Percentiles rank a stretch among this genome's conserved stretches.
Evolutionary conservation across 148 eudicot species (phyloP).

Genomic region (Arbutus unedo): DNA sequence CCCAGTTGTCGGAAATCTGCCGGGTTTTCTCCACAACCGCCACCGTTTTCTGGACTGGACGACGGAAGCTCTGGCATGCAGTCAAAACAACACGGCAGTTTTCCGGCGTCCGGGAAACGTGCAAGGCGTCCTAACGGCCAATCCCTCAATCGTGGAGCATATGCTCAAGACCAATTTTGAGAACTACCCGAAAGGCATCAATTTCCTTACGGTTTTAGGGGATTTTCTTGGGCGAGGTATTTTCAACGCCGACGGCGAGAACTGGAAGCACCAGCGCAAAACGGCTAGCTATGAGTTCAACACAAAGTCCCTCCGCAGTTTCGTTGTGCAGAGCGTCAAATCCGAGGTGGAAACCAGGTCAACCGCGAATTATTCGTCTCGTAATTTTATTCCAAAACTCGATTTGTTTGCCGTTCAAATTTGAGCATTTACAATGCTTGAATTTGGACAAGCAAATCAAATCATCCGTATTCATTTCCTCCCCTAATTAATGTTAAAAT

Average conservation of each 20-base stretch:
- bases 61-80: constrained; percentile 36
- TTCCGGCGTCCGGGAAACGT: constrained; percentile 55
- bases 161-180: constrained; percentile 58
- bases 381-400: too few relatives aligned
- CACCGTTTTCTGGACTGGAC: constrained; percentile 76
- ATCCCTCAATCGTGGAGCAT: constrained; percentile 59
- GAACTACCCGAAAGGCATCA: constrained; percentile 64
- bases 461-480: too few relatives aligned
- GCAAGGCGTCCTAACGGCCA: constrained; percentile 58
- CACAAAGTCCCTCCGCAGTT: constrained; percentile 49
- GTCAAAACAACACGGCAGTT: constrained; percentile 49
- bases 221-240: constrained; percentile 74
- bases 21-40: constrained; percentile 50
- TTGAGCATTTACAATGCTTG: too few relatives aligned
- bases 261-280: constrained; percentile 67
- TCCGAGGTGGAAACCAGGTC: constrained; percentile 35
- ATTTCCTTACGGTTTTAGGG: constrained; percentile 30
- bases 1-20: constrained; percentile 60
- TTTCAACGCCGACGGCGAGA: constrained; percentile 56
- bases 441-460: too few relatives aligned
- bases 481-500: too few relatives aligned
- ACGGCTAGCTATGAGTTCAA: constrained; percentile 72
- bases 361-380: too few relatives aligned
- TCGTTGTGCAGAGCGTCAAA: constrained; percentile 36
- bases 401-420: too few relatives aligned